These are phyloP conservation scores for Meripilus lineatus DNA, from an alignment of 1,284 basidiomycete species.

Conservation along the genomic window DNA sequence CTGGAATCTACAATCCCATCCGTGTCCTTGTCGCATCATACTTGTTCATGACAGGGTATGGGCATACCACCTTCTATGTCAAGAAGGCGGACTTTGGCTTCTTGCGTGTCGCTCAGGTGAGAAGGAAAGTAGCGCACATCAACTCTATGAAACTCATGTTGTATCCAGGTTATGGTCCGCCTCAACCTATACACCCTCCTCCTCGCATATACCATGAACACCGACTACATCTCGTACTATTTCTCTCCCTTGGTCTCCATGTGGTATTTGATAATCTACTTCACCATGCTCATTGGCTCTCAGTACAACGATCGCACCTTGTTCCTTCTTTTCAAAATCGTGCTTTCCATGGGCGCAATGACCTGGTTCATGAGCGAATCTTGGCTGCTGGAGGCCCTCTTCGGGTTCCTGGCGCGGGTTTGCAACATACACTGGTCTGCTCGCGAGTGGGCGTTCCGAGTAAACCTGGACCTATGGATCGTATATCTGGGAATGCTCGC, in stretches of 20 bases:
- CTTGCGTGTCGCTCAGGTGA: slow-evolving; percentile 63
- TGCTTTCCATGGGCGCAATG: slow-evolving; percentile 55
- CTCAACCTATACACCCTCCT: slow-evolving; percentile 80
- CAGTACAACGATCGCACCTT: slow-evolving; percentile 66
- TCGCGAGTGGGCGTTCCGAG: slow-evolving; percentile 82
- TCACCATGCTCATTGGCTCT: slow-evolving; percentile 68
- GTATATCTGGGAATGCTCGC: slow-evolving; percentile 84
- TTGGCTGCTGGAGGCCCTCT: slow-evolving; percentile 61
- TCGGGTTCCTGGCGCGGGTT: slow-evolving; percentile 56
- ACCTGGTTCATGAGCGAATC: slow-evolving; percentile 63
- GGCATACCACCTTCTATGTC: slow-evolving; percentile 73
- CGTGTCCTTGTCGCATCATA: slow-evolving; percentile 85
- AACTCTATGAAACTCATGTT: not conserved
- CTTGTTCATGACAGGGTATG: slow-evolving; percentile 78
- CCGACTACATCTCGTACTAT: slow-evolving; percentile 86
- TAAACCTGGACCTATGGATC: slow-evolving; percentile 83
- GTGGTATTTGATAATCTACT: slow-evolving; percentile 85
- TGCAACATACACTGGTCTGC: slow-evolving; percentile 82
- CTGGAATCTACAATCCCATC: slow-evolving; percentile 87
- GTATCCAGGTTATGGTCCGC: slow-evolving; percentile 65
- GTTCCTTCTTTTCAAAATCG: slow-evolving; percentile 70
- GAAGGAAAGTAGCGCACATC: slow-evolving; percentile 9
- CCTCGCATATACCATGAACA: slow-evolving; percentile 86
- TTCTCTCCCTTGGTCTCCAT: slow-evolving; percentile 79
- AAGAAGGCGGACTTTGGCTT: slow-evolving; percentile 85